Base-by-base conservation (phyloP, 768 basidiomycete species). In the Xerocomus spinulosus region DNA sequence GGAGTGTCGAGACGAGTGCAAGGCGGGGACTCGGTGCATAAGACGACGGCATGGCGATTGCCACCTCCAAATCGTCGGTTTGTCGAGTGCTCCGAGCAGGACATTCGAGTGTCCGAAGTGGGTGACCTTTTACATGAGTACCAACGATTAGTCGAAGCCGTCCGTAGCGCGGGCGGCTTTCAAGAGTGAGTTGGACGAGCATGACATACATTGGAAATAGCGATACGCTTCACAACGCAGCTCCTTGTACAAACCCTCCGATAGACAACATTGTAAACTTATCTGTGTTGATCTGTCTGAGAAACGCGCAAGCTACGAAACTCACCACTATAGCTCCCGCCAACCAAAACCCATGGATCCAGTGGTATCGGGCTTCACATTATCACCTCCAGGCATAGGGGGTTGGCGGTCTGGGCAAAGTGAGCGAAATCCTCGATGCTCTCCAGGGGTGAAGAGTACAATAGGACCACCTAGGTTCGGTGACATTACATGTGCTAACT, bases 81-180 rank as follows among this genome's bases (percentile, higher is more conserved):
- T 62, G 51, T 91, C 46, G 79, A 86, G 41, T 83, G 84, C 53
- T 70, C 77, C 0, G 77, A 81, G 39, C 87, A 84, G 44, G 95
- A 98, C 52, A 66, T 98, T 45, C 77, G 75, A 44, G 68, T 97
- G 21, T 80, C 83, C 0, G 95, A 99, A 55, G 81, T 97, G 2
- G 80, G 75, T 1, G 81, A 85, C 54, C 72, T 99, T 35, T 69
- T 98, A 61, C 69, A 72, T 26, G 94, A 96, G 54, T 97, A 96
- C 65, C 78, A 79, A 53, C 71, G 85, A 36, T 62, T 96, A 43
- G 92, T 82, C 9, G 85, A 88, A 35, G 81, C 75, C 15, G 69
- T 92, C 28, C 69, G 78, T 23, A 73, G 69, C 18, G 67, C 76
- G 43, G 82, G 80, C 17, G 86, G 60, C 6, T 64, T 67, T 30